A percentile compares a stretch with the other conserved stretches of the same genome.
These are phyloP conservation scores for Fusarium irregulare DNA, from an alignment of 2,329 filamentous ascomycete genomes.

Conservation along the genomic window DNA sequence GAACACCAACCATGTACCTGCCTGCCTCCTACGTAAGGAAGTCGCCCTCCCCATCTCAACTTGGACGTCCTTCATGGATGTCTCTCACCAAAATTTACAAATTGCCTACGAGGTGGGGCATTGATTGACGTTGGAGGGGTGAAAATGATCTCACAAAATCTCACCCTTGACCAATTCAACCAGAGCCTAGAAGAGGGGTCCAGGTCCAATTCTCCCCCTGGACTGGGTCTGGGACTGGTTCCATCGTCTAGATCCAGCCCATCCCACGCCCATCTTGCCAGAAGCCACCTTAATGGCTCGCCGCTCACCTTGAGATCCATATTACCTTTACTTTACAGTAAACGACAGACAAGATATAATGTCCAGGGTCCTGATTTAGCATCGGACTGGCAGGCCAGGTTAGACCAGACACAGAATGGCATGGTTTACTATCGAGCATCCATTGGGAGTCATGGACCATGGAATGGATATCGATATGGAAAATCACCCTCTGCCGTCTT, in stretches of 20 bases:
- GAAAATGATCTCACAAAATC: slow-evolving; percentile 33
- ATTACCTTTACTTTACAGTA: slow-evolving; percentile 8
- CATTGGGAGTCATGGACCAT: background rate
- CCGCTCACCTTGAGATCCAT: slow-evolving; percentile 26
- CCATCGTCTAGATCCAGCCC: slow-evolving; percentile 36
- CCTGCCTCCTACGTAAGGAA: slow-evolving; percentile 25
- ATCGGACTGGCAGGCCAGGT: background rate
- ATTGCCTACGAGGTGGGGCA: slow-evolving; percentile 40
- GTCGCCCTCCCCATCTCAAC: slow-evolving; percentile 9
- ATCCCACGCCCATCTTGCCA: slow-evolving; percentile 19
- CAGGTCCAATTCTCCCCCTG: slow-evolving; percentile 13
- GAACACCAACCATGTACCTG: background rate
- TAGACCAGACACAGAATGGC: background rate
- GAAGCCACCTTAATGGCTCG: slow-evolving; percentile 24
- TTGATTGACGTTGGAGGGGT: slow-evolving; percentile 30
- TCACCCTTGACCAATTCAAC: slow-evolving; percentile 23
- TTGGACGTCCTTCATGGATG: slow-evolving; percentile 21
- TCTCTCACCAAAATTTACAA: slow-evolving; percentile 23
- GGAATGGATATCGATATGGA: slow-evolving; percentile 15
- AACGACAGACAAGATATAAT: slow-evolving; percentile 11
- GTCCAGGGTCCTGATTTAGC: slow-evolving; percentile 8
- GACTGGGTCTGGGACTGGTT: slow-evolving; percentile 12
- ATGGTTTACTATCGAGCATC: slow-evolving; percentile 18
- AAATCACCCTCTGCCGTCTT: slow-evolving; percentile 25
- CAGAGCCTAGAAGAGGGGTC: slow-evolving; percentile 6